Base-by-base conservation (phyloP, 1,284 basidiomycete genomes). In the Papiliotrema fonsecae region DNA sequence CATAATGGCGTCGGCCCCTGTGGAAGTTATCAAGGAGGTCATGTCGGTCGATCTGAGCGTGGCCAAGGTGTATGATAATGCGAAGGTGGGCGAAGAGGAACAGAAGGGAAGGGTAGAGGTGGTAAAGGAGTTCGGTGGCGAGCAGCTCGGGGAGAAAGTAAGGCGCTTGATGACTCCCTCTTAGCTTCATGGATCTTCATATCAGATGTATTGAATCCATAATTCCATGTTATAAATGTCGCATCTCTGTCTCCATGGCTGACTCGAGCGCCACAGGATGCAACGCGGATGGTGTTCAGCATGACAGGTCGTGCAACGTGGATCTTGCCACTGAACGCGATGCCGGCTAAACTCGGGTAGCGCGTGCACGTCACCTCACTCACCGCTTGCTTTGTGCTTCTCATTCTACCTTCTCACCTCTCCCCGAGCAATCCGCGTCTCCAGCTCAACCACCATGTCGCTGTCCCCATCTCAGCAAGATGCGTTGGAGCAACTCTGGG, bases 401-500 rank as follows among this genome's bases (percentile, higher is more conserved):
- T 37, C 11, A 11, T 19, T 19, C 6, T 19, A 11, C 4, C 25
- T 19, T 4, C 22, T 16, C 5, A 11, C n/a, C n/a, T n/a, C n/a
- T n/a, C n/a, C n/a, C n/a, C n/a, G n/a, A n/a, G n/a, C n/a, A n/a
- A n/a, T n/a, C n/a, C n/a, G n/a, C n/a, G n/a, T n/a, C n/a, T n/a
- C n/a, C n/a, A n/a, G n/a, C n/a, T n/a, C n/a, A n/a, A 9, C 26
- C 25, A 16, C 26, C 34, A 65, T 63, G 65, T 50, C 67, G 6
- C 57, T 61, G 30, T 60, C 62, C 5, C 40, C 55, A 3, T 47
- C 42, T 1, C 68, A 73, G 50, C 53, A 59, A 6, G 62, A 59
- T 10, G 65, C 67, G 1, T 52, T 73, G 7, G 57, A 71, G 25
- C 69, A 71, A 50, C 53, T 75, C 14, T 61, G 61, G 45, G 65